A percentile compares a stretch with the other conserved stretches of the same genome.
Conservation (phyloP, 2,329 filamentous ascomycete genomes). For the Thelonectria olida region DNA sequence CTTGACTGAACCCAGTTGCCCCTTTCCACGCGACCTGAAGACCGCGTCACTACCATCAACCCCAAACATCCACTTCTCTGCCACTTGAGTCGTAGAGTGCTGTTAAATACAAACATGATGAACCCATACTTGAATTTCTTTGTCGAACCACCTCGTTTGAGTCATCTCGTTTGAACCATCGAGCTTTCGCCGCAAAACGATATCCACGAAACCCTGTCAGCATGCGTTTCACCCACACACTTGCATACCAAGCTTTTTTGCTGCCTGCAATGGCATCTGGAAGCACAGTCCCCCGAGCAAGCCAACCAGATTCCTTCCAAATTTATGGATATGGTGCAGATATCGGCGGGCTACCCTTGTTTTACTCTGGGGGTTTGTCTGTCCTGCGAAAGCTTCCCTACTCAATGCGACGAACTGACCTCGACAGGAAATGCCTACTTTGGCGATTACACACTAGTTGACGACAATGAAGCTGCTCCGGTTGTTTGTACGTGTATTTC, state of each 20-base stretch:
- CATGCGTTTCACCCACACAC: not conserved
- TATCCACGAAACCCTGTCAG: no score
- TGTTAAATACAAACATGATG: no score
- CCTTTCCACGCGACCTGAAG: not conserved
- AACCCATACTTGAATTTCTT: no score
- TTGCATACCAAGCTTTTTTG: not conserved
- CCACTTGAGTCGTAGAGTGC: no score
- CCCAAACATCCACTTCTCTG: no score
- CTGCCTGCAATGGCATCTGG: not conserved
- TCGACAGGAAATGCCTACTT: slow-evolving; percentile 9
- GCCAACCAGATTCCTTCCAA: not conserved
- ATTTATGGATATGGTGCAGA: slow-evolving; percentile 8
- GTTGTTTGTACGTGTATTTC: slow-evolving; percentile 9
- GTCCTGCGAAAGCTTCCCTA: not conserved
- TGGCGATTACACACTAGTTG: slow-evolving; percentile 11
- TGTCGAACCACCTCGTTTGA: no score
- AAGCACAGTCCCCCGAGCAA: not conserved
- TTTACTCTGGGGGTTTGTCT: slow-evolving; percentile 12
- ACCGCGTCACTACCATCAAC: no score
- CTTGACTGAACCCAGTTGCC: not conserved
- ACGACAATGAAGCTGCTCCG: slow-evolving; percentile 18
- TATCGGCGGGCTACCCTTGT: slow-evolving; percentile 8
- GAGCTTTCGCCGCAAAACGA: no score
- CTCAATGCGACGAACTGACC: not conserved
- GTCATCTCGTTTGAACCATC: no score